Percentiles rank a stretch among this genome's conserved stretches.
Conservation (phyloP, 23 red algal genomes). For the Cyanidiococcus yangmingshanensis region DNA sequence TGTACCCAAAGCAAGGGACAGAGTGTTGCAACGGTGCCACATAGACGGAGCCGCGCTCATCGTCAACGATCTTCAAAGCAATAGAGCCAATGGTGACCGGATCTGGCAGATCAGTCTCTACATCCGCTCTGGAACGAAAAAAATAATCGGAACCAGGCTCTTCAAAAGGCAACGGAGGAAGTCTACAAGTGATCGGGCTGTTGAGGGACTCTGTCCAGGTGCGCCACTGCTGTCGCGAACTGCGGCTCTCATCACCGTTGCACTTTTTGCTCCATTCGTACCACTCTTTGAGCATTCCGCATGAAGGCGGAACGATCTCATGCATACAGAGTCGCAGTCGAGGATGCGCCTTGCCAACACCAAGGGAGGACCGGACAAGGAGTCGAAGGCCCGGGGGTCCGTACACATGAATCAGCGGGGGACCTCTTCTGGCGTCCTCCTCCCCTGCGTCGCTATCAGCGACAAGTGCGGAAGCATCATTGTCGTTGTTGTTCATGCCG, state of each 20-base stretch:
- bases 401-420: slow-evolving; percentile 58
- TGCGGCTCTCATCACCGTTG: background rate
- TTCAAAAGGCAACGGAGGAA: background rate
- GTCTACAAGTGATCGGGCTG: background rate
- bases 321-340: slow-evolving; percentile 37
- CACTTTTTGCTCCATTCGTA: background rate
- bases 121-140: background rate
- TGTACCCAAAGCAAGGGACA: slow-evolving; percentile 78
- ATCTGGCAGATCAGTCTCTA: background rate
- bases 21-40: slow-evolving; percentile 67
- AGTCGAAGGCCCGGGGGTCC: slow-evolving; percentile 73
- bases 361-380: slow-evolving; percentile 55
- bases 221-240: background rate
- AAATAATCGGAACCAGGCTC: background rate
- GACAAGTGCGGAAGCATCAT: background rate
- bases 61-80: slow-evolving; percentile 26
- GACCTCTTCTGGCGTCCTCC: slow-evolving; percentile 10
- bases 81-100: background rate
- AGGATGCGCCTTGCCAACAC: slow-evolving; percentile 35
- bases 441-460: slow-evolving; percentile 23
- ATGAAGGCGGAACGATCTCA: slow-evolving; percentile 47
- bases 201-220: background rate
- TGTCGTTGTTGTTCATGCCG: background rate
- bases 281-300: background rate
- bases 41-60: slow-evolving; percentile 32